Evolutionary conservation across 2,329 filamentous ascomycete genomes (phyloP).

Genomic region (Fusarium pseudoanthophilum): DNA sequence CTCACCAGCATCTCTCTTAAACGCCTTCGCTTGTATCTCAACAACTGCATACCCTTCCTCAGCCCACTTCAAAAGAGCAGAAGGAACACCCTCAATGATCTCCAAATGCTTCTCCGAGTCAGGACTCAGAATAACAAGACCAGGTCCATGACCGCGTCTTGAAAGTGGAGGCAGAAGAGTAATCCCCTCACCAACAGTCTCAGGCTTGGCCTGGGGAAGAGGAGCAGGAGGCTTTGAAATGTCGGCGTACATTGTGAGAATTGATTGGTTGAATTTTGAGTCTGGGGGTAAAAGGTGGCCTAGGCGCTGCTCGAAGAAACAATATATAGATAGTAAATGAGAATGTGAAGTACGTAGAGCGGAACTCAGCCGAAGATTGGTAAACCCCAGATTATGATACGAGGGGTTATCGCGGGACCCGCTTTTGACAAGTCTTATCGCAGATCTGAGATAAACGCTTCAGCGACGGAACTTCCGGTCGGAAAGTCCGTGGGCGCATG

Average conservation of each 20-base stretch:
- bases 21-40: constrained; percentile 54
- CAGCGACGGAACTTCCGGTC: constrained; percentile 23
- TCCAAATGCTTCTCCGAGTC: constrained; percentile 12
- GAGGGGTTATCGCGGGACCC: not conserved
- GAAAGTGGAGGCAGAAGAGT: constrained; percentile 49
- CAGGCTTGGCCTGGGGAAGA: constrained; percentile 39
- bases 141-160: constrained; percentile 51
- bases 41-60: constrained; percentile 75
- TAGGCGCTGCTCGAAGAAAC: not conserved
- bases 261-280: not conserved
- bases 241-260: constrained; percentile 38
- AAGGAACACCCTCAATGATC: constrained; percentile 55
- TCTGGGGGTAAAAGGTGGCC: not conserved
- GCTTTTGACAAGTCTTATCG: not conserved
- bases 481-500: constrained; percentile 12
- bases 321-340: constrained; percentile 7
- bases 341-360: not conserved
- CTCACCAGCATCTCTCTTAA: constrained; percentile 7
- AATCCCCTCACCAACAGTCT: constrained; percentile 30
- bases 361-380: not conserved
- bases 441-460: not conserved
- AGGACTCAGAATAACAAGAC: constrained; percentile 47
- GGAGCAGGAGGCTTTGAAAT: constrained; percentile 42
- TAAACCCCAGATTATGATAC: not conserved
- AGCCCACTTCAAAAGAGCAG: constrained; percentile 73